Percentiles rank a stretch among this genome's conserved stretches.
Conservation (phyloP, 495 filamentous ascomycete species). For the Aspergillus leporis region DNA sequence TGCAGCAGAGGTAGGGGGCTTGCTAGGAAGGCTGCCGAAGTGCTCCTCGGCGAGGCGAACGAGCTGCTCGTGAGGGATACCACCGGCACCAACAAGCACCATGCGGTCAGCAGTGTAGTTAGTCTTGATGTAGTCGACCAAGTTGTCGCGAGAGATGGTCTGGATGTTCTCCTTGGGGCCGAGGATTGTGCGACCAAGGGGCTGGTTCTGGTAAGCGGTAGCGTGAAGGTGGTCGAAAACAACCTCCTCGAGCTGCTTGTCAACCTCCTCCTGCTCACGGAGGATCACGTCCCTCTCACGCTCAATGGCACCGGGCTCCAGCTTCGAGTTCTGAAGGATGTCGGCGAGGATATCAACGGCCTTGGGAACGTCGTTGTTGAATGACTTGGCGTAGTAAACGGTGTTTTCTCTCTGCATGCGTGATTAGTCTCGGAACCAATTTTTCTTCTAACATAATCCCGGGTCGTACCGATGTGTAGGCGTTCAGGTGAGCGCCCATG, state of each 20-base stretch:
- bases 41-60: conserved; percentile 96
- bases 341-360: conserved; percentile 97
- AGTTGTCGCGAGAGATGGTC: conserved; percentile 86
- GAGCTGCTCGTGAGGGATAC: conserved; percentile 88
- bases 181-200: conserved; percentile 95
- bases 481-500: conserved; percentile 98
- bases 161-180: conserved; percentile 98
- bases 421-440: conserved; percentile 16
- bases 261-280: conserved; percentile 98
- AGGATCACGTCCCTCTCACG: conserved; percentile 97
- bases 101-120: conserved; percentile 99
- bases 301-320: conserved; percentile 89
- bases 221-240: conserved; percentile 99
- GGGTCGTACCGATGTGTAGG: conserved; percentile 92
- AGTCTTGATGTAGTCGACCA: conserved; percentile 93
- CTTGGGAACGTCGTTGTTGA: conserved; percentile 94
- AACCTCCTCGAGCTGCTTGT: conserved; percentile 99
- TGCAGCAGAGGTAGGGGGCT: conserved; percentile 69
- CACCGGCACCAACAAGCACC: conserved; percentile 95
- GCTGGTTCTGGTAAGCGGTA: conserved; percentile 93
- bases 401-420: conserved; percentile 87
- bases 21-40: conserved; percentile 75
- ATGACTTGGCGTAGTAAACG: conserved; percentile 98
- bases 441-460: conserved; percentile 14
- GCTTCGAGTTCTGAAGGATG: conserved; percentile 98